phyloP scores from a whole-genome alignment of 2,329 filamentous ascomycete genomes.

The Epichloe gansuensis region DNA sequence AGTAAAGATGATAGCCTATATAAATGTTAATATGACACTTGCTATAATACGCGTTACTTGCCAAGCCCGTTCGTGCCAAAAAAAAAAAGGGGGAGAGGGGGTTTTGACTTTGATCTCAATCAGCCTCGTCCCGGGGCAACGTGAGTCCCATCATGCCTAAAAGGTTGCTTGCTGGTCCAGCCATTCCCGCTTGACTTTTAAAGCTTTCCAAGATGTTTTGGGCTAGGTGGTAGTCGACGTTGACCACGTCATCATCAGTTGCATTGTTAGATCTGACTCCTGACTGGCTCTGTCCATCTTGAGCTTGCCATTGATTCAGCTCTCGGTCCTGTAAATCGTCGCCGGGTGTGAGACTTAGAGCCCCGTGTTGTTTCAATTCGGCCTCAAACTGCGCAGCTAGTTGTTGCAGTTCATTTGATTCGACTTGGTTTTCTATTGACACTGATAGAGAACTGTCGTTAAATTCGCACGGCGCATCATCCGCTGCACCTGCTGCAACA shows the following conservation, averaged over 20 bases:
- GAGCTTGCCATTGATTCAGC: neutral
- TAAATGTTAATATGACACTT: no score
- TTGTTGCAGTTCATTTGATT: slow-evolving; percentile 32
- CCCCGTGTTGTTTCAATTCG: slow-evolving; percentile 36
- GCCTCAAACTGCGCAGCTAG: slow-evolving; percentile 59
- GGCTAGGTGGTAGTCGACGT: slow-evolving; percentile 77
- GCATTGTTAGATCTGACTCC: slow-evolving; percentile 29
- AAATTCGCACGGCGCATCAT: neutral
- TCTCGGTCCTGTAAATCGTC: slow-evolving; percentile 13
- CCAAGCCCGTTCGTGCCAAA: neutral
- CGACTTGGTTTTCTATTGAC: neutral
- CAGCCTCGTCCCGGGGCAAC: slow-evolving; percentile 67
- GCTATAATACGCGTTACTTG: no score
- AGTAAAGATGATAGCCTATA: no score
- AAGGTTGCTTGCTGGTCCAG: slow-evolving; percentile 79
- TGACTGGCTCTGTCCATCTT: slow-evolving; percentile 8
- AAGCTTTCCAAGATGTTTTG: slow-evolving; percentile 89
- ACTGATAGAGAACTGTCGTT: neutral
- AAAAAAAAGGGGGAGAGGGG: neutral
- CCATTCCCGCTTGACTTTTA: slow-evolving; percentile 74
- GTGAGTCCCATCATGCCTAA: slow-evolving; percentile 75
- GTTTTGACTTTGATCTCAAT: slow-evolving; percentile 14
- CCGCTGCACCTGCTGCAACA: neutral
- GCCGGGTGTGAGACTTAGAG: slow-evolving; percentile 31
- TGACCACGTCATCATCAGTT: slow-evolving; percentile 46